These are phyloP conservation scores for Phyllosticta citriasiana DNA, from an alignment of 2,329 filamentous ascomycete species.

Conservation along the genomic window DNA sequence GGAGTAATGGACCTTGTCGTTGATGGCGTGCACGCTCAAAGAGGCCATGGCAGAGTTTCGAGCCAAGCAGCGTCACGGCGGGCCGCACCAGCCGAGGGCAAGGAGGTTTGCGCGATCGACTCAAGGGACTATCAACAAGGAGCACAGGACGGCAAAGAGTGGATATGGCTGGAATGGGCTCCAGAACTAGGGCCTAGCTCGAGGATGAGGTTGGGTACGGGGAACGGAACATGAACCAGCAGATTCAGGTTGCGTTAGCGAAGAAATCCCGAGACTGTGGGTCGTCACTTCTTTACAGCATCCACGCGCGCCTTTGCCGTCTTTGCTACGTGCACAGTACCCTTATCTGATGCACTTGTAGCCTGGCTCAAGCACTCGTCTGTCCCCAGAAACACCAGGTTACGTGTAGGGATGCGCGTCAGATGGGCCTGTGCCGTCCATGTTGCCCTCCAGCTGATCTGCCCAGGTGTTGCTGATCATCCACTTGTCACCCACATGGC, in stretches of 20 bases:
- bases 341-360: neutral
- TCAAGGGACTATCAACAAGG: neutral
- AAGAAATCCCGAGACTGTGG: neutral
- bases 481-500: neutral
- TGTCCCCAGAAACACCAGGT: neutral
- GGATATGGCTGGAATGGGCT: neutral
- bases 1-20: slow-evolving; percentile 7
- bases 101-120: neutral
- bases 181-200: neutral
- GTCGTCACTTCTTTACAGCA: neutral
- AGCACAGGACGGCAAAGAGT: neutral
- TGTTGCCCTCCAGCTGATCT: neutral
- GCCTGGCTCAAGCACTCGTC: neutral
- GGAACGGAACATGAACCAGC: neutral
- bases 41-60: slow-evolving; percentile 2
- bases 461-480: neutral
- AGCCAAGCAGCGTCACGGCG: neutral
- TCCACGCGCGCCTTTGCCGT: neutral
- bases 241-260: neutral
- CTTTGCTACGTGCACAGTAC: too few species aligned
- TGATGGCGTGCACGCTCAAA: slow-evolving; percentile 4
- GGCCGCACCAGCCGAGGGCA: neutral
- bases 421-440: neutral
- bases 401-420: neutral
- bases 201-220: neutral